Evolutionary conservation across 2,329 filamentous ascomycete species (phyloP), one percentile per base, ranked within the genome.

Genomic region (Microdochium bolleyi): DNA sequence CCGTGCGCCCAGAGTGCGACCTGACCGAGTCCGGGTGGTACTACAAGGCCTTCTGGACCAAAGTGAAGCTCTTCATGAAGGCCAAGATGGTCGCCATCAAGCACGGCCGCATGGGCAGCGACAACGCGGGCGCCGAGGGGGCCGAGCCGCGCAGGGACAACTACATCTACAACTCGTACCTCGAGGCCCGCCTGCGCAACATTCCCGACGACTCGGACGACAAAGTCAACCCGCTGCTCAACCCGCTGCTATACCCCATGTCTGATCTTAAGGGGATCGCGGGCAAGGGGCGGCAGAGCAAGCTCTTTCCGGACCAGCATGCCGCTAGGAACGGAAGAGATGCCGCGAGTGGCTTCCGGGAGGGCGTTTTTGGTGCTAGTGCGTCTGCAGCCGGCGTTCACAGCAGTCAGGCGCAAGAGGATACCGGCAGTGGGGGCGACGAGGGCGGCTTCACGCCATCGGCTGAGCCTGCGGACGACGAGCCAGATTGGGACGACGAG

Each of bases 61-160:
- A 96, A 64, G 84, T 86, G 48, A 91, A 92, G 61, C 84, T 87
- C 2, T 85, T 95, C 58, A 92, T 96, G 85, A 89, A 91, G 64
- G 84, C 85, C 49, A 96, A 95, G 70, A 84, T 96, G 62, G 77
- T 84, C 11, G 79, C 81, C 1, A 79, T 91, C 49, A 77, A 83
- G 21, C 79, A 80, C 48, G 74, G 76, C 9, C 74, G 79, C 24
- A 70, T 71, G 16, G 67, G 84, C 1, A 72, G 70, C 3, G 73
- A 78, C 48, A 67, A 68, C 19, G 21, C 27, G 5, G 27, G 5
- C 27, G 27, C 27, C 27, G 21, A 10, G 13, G 74, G 76, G n/a
- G n/a, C n/a, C 41, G 53, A 60, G 38, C 62, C 63, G 24, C 61
- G 57, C 24, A 65, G 61, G 53, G 59, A 60, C 32, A 64, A 63